phyloP scores from a whole-genome alignment of 1,284 basidiomycete genomes.

The Apiotrichum porosum region DNA sequence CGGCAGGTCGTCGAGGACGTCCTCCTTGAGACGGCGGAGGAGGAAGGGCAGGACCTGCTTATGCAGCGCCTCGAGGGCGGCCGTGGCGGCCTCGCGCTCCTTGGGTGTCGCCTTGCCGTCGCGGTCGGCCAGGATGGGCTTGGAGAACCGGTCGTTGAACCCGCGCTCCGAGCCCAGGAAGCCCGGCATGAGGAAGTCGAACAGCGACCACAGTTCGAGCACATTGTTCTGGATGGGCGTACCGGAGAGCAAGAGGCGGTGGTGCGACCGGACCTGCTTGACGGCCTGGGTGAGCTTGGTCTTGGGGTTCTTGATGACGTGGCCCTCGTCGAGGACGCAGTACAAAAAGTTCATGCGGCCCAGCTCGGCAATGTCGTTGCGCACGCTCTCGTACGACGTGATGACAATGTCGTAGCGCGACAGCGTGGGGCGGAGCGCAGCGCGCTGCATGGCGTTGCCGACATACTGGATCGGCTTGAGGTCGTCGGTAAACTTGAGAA shows the following conservation, averaged over 20 bases:
- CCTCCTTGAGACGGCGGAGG: constrained; percentile 92
- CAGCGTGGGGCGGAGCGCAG: constrained; percentile 62
- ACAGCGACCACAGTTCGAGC: constrained; percentile 95
- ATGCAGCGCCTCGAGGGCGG: constrained; percentile 92
- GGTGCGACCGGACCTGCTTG: constrained; percentile 83
- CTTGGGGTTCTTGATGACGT: constrained; percentile 97
- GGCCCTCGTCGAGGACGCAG: constrained; percentile 96
- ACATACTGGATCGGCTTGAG: constrained; percentile 83
- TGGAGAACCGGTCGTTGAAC: constrained; percentile 94
- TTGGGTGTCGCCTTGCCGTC: constrained; percentile 85
- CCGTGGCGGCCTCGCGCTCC: constrained; percentile 88
- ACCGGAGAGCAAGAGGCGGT: constrained; percentile 89
- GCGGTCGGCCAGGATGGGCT: constrained; percentile 90
- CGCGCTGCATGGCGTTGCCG: constrained; percentile 83
- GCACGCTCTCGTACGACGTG: constrained; percentile 94
- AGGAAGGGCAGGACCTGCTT: constrained; percentile 99
- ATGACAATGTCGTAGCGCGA: constrained; percentile 80
- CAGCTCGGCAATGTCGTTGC: constrained; percentile 83
- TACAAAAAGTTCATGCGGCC: constrained; percentile 82
- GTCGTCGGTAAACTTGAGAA: constrained; percentile 77
- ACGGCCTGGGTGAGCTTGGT: constrained; percentile 97
- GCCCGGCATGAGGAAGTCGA: constrained; percentile 99
- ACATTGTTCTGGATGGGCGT: constrained; percentile 99
- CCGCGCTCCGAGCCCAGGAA: constrained; percentile 92
- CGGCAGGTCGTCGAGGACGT: constrained; percentile 91